These are phyloP conservation scores for Gastrolobium villosum DNA, from an alignment of 306 rosid species.

Conservation along the genomic window DNA sequence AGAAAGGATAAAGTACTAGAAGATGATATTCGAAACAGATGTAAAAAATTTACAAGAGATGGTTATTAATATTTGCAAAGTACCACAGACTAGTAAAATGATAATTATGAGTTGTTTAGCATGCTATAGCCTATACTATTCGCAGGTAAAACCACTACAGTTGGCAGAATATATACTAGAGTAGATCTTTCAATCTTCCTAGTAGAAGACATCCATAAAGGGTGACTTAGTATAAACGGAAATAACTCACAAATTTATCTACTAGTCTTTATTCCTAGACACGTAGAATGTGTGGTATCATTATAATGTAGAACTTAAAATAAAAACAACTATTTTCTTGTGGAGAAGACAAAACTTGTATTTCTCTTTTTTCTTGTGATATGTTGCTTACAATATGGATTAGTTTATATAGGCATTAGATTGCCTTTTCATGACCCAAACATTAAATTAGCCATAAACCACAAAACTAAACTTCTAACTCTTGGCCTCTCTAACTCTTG, in stretches of 20 bases:
- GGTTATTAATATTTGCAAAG: not conserved
- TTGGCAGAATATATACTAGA: conserved; percentile 1
- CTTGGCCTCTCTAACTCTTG: no score
- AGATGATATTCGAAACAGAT: not conserved
- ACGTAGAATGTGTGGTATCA: no score
- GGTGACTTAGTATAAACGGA: not conserved
- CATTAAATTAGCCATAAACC: no score
- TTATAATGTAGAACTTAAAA: no score
- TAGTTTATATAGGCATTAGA: no score
- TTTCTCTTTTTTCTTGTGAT: no score
- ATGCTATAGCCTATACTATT: conserved; percentile 13
- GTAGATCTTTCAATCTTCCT: conserved; percentile 19
- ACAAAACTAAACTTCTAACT: no score
- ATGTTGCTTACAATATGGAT: no score
- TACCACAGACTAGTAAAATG: not conserved
- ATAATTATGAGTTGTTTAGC: not conserved
- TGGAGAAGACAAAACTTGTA: no score
- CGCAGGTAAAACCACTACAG: not conserved
- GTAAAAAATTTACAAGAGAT: conserved; percentile 21
- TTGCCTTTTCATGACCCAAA: no score
- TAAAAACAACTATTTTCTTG: no score
- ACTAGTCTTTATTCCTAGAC: not conserved
- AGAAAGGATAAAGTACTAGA: conserved; percentile 25
- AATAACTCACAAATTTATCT: conserved; percentile 7
- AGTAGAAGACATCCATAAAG: conserved; percentile 14